phyloP scores from a whole-genome alignment of 148 eudicot genomes.

The Rhododendron ovatum region DNA sequence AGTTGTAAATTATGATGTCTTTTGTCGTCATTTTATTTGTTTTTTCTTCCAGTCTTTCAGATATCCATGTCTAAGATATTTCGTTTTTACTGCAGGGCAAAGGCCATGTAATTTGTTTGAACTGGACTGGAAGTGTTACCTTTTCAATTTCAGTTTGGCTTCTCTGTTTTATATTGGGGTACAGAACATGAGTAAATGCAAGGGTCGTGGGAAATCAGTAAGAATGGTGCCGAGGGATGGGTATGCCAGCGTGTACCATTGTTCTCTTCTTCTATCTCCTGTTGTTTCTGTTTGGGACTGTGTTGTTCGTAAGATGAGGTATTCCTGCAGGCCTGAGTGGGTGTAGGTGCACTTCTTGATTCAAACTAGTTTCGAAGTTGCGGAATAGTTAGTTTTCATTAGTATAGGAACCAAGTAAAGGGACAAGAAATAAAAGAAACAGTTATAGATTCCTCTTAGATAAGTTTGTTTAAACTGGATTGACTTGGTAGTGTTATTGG shows the following conservation, averaged over 20 bases:
- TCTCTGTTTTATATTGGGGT: conserved; percentile 24
- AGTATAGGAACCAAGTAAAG: conserved; percentile 18
- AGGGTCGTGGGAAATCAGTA: conserved; percentile 40
- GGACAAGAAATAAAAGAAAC: conserved; percentile 16
- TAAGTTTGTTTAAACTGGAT: conserved; percentile 22
- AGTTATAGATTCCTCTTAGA: conserved; percentile 38
- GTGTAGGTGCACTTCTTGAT: conserved; percentile 49
- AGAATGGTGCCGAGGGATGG: conserved; percentile 45
- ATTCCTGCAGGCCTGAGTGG: conserved; percentile 90
- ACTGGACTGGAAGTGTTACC: conserved; percentile 14
- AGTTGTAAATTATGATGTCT: background rate
- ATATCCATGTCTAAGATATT: background rate
- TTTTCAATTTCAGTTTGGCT: conserved; percentile 18
- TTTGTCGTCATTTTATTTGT: background rate
- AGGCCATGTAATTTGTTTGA: conserved; percentile 54
- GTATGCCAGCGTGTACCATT: conserved; percentile 46
- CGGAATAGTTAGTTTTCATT: conserved; percentile 6
- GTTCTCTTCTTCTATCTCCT: conserved; percentile 68
- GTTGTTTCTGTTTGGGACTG: conserved; percentile 93
- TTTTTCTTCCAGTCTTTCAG: background rate
- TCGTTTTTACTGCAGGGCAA: conserved; percentile 40
- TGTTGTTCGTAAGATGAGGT: conserved; percentile 84
- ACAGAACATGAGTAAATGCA: conserved; percentile 54
- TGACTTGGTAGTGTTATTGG: conserved; percentile 13
- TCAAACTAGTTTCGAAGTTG: background rate